A percentile compares a stretch with the other conserved stretches of the same genome.
Conservation (phyloP, 805 yeast genomes). For the Yamadazyma sp. region DNA sequence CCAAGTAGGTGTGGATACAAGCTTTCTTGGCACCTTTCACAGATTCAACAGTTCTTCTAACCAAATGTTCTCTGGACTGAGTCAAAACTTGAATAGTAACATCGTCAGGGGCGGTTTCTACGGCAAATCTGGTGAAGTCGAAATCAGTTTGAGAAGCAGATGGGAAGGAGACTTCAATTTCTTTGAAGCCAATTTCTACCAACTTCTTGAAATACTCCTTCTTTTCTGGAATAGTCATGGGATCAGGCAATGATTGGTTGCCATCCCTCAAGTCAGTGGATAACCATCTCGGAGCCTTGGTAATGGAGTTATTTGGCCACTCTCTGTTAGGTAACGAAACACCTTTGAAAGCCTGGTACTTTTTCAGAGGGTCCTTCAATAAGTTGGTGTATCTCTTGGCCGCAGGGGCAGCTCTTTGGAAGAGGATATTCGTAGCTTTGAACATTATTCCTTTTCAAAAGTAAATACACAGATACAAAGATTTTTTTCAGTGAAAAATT, state of each 20-base stretch:
- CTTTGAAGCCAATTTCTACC: constrained; percentile 73
- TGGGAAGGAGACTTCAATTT: constrained; percentile 79
- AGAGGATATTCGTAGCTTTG: constrained; percentile 13
- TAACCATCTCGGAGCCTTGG: constrained; percentile 77
- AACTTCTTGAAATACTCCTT: constrained; percentile 73
- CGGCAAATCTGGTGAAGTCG: constrained; percentile 78
- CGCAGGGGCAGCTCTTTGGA: constrained; percentile 14
- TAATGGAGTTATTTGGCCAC: constrained; percentile 69
- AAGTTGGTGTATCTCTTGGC: constrained; percentile 30
- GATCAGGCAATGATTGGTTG: constrained; percentile 79
- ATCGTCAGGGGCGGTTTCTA: constrained; percentile 74
- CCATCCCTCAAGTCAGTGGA: constrained; percentile 82
- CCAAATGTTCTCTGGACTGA: constrained; percentile 73
- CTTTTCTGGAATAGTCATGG: constrained; percentile 74
- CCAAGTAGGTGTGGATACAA: constrained; percentile 69
- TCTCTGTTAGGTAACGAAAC: constrained; percentile 59
- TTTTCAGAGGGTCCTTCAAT: constrained; percentile 68
- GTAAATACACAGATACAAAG: constrained; percentile 14
- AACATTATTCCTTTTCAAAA: constrained; percentile 16
- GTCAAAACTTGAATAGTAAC: constrained; percentile 72
- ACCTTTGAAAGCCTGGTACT: constrained; percentile 57
- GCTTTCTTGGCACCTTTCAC: constrained; percentile 73
- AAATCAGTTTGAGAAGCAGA: constrained; percentile 82
- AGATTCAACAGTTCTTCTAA: constrained; percentile 72
- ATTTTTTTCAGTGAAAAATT: constrained; percentile 6